Base-by-base conservation (phyloP, 805 yeast genomes). In the Torulaspora quercuum region DNA sequence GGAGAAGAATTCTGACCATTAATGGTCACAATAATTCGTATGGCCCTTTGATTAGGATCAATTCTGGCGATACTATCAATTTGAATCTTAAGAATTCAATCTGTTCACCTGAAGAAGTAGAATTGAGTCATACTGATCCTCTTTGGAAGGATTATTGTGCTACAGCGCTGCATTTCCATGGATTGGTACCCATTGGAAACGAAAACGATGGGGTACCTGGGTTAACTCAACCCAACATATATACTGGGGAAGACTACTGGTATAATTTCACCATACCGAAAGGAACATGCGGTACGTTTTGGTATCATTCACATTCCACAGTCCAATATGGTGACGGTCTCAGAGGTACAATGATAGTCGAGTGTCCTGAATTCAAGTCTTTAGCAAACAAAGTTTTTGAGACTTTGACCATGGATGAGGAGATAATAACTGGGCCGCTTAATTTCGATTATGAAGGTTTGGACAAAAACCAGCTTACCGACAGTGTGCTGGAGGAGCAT, bases 161-260 rank as follows among this genome's bases (percentile, higher is more conserved):
- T 3, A 67, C 73, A 0, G 54, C 74, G 0, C 44, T 76, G 14
- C 81, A 76, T 48, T 74, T 74, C 46, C 81, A 76, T 44, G 80
- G 81, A 1, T 46, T 75, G 35, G 58, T 63, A 7, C 75, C 71
- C 39, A 57, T 62, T 7, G 70, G 68, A 2, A 67, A 75, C 7
- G 66, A 68, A 9, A 34, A 66, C 68, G 68, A 66, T 77, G 61
- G 62, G 7, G 53, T 57, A 11, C 62, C 62, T 4, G 45, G 45
- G 4, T 35, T 82, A 13, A 78, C 85, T 9, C 89, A 82, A 55
- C 76, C 83, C 57, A 85, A 88, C 25, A 80, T 82, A 44, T 69
- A 76, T 25, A 77, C 81, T 8, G 80, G 78, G 16, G 76, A 75
- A 46, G 70, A 79, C 2, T 72, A 70, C 55, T 60, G 77, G 48